Evolutionary conservation across 176 grass and related monocot species (phyloP), one percentile per base, ranked within the genome.

Genomic region (Lolium rigidum): DNA sequence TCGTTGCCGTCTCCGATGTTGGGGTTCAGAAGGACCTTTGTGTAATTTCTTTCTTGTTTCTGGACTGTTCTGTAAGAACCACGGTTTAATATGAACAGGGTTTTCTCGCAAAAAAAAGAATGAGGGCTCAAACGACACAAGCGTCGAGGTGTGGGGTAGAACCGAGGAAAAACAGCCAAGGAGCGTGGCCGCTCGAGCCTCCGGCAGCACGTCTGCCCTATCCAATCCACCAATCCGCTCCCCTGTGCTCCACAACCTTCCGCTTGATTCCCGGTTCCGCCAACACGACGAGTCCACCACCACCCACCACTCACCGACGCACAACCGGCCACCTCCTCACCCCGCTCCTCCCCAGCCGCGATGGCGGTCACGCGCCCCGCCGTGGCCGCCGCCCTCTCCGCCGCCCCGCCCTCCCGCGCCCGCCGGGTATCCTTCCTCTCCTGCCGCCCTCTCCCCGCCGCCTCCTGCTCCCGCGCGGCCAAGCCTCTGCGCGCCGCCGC

Each of bases 281-380:
- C 71, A 18, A 16, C 21, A 75, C 61, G 22, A 64, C 58, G 9
- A 65, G 25, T 31, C 62, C 62, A 31, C 63, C 63, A 35, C 39
- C 61, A 48, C 39, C 70, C 55, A 52, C 80, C 68, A 26, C 14
- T n/a, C 67, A 73, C 64, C 74, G 51, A 38, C 55, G 63, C 85
- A 81, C 0, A 52, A 31, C 7, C 72, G 0, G 67, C 69, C 73
- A 25, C 57, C 57, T 11, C 67, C 57, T 9, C 46, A 35, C 31
- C 31, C 31, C 31, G 58, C 71, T 28, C 67, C 2, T 2, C 31
- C 49, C 70, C 78, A 11, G 31, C 5, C 62, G 54, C 82, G 74
- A 93, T 93, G 91, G 88, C 86, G 65, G 85, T 90, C 78, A 87
- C 86, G 82, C 88, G 85, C 71, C 68, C 90, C 77, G 82, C 88